Evolutionary conservation across 139 green algal species (phyloP).

Genomic region (Astrephomene gubernaculifera): DNA sequence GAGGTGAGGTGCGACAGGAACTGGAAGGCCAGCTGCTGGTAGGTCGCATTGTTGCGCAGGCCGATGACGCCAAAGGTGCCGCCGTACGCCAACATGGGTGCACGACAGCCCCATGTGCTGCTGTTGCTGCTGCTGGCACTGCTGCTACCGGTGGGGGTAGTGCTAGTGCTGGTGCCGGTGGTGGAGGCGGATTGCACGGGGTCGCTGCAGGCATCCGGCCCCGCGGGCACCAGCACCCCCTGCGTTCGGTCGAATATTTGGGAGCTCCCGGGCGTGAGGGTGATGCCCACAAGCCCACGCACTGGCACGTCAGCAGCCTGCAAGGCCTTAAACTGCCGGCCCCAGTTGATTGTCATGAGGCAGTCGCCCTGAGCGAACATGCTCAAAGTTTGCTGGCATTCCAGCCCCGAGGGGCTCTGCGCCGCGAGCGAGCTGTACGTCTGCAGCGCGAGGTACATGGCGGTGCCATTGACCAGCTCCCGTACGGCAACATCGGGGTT

Average conservation of each 20-base stretch:
- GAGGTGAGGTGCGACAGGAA: conserved; percentile 11
- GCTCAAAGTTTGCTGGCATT: background rate
- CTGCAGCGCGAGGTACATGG: background rate
- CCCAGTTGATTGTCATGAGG: conserved; percentile 9
- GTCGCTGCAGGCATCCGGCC: background rate
- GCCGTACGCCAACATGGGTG: conserved; percentile 20
- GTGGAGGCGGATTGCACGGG: background rate
- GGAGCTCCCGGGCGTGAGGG: background rate
- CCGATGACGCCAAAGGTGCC: conserved; percentile 18
- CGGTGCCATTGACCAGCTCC: conserved; percentile 33
- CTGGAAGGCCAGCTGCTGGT: conserved; percentile 12
- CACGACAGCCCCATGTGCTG: conserved; percentile 5
- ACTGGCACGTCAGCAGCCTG: background rate
- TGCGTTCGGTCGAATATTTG: background rate
- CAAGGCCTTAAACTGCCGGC: conserved; percentile 19
- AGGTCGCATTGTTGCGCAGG: background rate
- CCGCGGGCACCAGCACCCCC: background rate
- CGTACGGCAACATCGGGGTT: background rate
- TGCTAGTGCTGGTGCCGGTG: too few relatives aligned
- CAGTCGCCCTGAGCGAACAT: conserved; percentile 14
- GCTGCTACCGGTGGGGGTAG: too few relatives aligned
- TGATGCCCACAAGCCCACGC: background rate
- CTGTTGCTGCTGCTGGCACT: too few relatives aligned
- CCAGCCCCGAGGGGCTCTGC: background rate
- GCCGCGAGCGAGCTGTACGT: background rate